Evolutionary conservation across 2,329 filamentous ascomycete species (phyloP).

Genomic region (Ciborinia camelliae): DNA sequence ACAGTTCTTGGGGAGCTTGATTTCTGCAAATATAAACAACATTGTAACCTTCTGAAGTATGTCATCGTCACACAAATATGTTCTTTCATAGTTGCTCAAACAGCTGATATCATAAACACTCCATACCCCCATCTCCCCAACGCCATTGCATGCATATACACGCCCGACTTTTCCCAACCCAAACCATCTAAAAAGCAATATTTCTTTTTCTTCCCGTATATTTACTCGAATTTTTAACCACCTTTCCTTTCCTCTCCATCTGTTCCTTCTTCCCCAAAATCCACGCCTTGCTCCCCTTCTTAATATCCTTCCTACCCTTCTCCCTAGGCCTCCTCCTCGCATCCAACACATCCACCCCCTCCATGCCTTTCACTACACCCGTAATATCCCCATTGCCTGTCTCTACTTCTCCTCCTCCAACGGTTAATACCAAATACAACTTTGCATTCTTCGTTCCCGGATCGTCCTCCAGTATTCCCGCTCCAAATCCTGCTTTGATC

Average conservation of each 20-base stretch:
- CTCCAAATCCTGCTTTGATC: constrained; percentile 90
- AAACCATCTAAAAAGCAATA: constrained; percentile 60
- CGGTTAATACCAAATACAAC: constrained; percentile 91
- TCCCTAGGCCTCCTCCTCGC: constrained; percentile 52
- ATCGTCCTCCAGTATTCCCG: constrained; percentile 91
- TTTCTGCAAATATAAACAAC: neutral
- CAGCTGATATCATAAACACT: constrained; percentile 21
- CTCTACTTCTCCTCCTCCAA: constrained; percentile 58
- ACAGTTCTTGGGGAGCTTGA: neutral
- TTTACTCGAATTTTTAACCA: constrained; percentile 88
- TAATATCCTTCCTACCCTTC: constrained; percentile 51
- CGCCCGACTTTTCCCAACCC: neutral
- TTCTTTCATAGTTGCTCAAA: constrained; percentile 1
- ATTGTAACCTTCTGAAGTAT: neutral
- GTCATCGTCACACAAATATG: neutral
- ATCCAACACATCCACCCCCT: constrained; percentile 79
- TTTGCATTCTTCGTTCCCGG: constrained; percentile 95
- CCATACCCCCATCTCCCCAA: constrained; percentile 24
- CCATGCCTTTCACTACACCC: constrained; percentile 83
- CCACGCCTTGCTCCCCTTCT: constrained; percentile 83
- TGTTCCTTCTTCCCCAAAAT: constrained; percentile 86
- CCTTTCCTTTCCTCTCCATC: constrained; percentile 90
- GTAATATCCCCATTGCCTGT: constrained; percentile 70
- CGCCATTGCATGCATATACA: constrained; percentile 32
- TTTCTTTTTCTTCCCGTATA: constrained; percentile 90